phyloP scores from a whole-genome alignment of 805 yeast genomes.

The Maudiozyma barnettii region DNA sequence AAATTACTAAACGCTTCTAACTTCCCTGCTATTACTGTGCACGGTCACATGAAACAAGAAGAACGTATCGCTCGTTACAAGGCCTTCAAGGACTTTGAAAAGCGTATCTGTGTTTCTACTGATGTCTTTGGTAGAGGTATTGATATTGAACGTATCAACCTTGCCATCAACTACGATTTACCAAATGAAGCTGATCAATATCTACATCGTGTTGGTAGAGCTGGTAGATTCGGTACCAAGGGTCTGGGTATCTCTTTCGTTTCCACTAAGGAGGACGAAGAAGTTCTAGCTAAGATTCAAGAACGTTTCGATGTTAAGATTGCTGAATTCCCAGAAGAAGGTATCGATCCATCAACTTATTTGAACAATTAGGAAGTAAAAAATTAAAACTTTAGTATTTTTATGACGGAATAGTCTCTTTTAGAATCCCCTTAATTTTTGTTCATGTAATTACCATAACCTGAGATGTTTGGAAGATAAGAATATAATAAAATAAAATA shows the following conservation, averaged over 20 bases:
- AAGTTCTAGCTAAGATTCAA: conserved; percentile 84
- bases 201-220: conserved; percentile 98
- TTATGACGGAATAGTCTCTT: background rate
- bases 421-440: background rate
- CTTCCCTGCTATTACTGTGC: conserved; percentile 96
- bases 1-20: conserved; percentile 80
- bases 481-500: background rate
- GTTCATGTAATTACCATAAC: background rate
- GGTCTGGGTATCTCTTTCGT: conserved; percentile 94
- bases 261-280: conserved; percentile 77
- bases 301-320: conserved; percentile 95
- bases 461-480: background rate
- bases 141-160: conserved; percentile 95
- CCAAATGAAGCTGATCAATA: conserved; percentile 96
- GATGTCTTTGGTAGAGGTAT: conserved; percentile 99
- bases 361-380: conserved; percentile 65
- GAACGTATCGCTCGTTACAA: conserved; percentile 96
- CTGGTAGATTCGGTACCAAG: conserved; percentile 99
- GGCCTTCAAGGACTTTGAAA: conserved; percentile 94
- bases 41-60: conserved; percentile 91
- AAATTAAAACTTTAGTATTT: background rate
- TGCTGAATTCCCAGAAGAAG: conserved; percentile 93
- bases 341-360: conserved; percentile 94
- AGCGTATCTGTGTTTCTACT: conserved; percentile 96
- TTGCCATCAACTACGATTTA: conserved; percentile 95